phyloP scores from a whole-genome alignment of 305 asterid species.

The Solanum hybrid region DNA sequence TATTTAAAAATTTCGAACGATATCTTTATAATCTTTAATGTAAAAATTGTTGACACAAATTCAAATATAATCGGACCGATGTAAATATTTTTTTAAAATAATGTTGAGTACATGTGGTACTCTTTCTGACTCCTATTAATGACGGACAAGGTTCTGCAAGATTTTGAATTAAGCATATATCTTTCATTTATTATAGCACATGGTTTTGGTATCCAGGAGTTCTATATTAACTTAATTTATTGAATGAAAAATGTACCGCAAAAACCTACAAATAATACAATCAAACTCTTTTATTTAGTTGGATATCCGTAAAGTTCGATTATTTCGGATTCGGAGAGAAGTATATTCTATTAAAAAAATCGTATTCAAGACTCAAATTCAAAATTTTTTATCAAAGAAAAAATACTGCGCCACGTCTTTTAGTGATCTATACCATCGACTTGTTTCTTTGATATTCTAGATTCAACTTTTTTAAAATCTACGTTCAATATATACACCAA shows the following conservation, averaged over 20 bases:
- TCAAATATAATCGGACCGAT: not conserved
- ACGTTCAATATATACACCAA: not conserved
- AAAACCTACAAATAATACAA: not conserved
- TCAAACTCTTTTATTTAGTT: not conserved
- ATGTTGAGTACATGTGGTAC: not conserved
- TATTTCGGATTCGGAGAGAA: too few relatives aligned
- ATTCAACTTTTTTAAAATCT: not conserved
- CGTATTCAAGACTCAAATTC: rapidly evolving
- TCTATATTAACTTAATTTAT: not conserved
- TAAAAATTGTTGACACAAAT: not conserved
- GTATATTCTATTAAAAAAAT: too few relatives aligned
- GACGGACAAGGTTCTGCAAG: not conserved
- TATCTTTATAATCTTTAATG: not conserved
- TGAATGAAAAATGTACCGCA: not conserved
- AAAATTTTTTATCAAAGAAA: rapidly evolving
- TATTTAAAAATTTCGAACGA: not conserved
- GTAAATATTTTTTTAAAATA: not conserved
- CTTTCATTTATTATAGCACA: not conserved
- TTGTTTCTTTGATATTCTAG: not conserved
- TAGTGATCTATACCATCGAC: too few relatives aligned
- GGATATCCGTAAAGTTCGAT: too few relatives aligned
- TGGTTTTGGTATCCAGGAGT: not conserved
- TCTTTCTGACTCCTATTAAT: not conserved
- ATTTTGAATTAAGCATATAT: not conserved
- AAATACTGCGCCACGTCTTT: not conserved